A percentile compares a stretch with the other conserved stretches of the same genome.
Conservation (phyloP, 768 basidiomycete genomes). For the Hygrocybe coccinea region DNA sequence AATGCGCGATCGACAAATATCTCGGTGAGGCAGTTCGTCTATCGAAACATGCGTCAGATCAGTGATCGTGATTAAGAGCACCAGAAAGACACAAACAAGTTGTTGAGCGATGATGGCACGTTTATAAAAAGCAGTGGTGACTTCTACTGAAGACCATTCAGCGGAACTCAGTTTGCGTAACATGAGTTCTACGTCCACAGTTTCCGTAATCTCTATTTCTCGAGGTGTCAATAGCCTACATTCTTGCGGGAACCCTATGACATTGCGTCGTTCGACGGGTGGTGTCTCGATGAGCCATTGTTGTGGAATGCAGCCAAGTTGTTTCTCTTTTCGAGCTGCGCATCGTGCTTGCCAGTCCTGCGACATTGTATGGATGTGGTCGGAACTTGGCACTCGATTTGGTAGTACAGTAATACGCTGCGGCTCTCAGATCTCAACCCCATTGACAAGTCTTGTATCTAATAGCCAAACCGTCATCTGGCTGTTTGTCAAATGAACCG, state of each 20-base stretch:
- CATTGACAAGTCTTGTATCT: too few species aligned
- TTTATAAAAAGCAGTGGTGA: conserved; percentile 71
- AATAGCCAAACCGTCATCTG: background rate
- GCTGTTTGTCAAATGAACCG: background rate
- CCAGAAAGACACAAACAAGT: conserved; percentile 58
- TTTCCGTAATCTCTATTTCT: conserved; percentile 60
- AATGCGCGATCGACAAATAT: conserved; percentile 75
- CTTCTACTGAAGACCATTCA: conserved; percentile 54
- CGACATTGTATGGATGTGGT: conserved; percentile 1
- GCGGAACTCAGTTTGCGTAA: conserved; percentile 43
- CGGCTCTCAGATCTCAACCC: too few species aligned
- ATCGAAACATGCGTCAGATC: background rate
- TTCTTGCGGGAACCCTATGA: conserved; percentile 43
- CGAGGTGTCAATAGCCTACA: conserved; percentile 48
- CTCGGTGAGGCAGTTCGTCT: conserved; percentile 56
- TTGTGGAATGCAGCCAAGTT: conserved; percentile 47
- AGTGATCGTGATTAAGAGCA: conserved; percentile 47
- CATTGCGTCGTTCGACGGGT: conserved; percentile 37
- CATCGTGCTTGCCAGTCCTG: conserved; percentile 26
- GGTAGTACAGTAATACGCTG: too few species aligned
- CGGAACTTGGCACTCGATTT: too few species aligned
- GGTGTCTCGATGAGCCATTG: conserved; percentile 48
- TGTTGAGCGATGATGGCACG: conserved; percentile 78
- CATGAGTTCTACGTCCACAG: conserved; percentile 37
- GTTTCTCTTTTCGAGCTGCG: conserved; percentile 40